Evolutionary conservation across 257 asterid species (phyloP), one percentile per base, ranked within the genome.

Genomic region (Petrea volubilis): DNA sequence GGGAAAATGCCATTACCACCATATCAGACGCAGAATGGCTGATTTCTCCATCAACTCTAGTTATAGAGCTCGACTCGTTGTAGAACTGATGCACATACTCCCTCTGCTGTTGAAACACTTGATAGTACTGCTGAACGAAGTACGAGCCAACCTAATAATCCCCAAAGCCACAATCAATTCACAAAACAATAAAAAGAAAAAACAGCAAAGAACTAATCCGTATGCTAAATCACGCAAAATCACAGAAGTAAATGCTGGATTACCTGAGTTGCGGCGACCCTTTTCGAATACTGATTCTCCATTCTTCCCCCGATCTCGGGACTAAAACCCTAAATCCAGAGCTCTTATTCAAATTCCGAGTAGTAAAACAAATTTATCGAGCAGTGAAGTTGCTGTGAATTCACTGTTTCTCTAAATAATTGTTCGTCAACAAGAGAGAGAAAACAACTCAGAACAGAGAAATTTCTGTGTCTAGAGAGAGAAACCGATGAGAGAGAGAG

Each of bases 101-200:
- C 47, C 90, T 87, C 50, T 84, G 89, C 78, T 88, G 85, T 57
- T 81, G 90, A 70, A 91, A 90, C 67, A 90, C 80, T 71, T 84
- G 88, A 60, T 95, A 95, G 34, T 92, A 95, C 61, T 92, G 98
- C 77, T 82, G 85, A 68, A 90, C 97, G 80, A 95, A 92, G 73
- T 84, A 90, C 12, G 97, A 83, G 41, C 98, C 99, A 23, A 95
- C 96, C 99, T 86, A 60, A 34, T 28, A 21, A 18, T 3, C 50
- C 29, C n/a, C 36, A 50, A 79, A 44, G 23, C 6, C 36, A 6
- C 41, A 7, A 27, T 21, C 12, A 14, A 60, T 60, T 63, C 12
- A 60, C 2, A 64, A 14, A 49, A 0, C 3, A 8, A 50, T 12
- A 49, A 12, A 15, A 29, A 57, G 68, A 13, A 27, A 31, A 34